phyloP scores from a whole-genome alignment of 108 stramenopile genomes.

The Chaetoceros muelleri region DNA sequence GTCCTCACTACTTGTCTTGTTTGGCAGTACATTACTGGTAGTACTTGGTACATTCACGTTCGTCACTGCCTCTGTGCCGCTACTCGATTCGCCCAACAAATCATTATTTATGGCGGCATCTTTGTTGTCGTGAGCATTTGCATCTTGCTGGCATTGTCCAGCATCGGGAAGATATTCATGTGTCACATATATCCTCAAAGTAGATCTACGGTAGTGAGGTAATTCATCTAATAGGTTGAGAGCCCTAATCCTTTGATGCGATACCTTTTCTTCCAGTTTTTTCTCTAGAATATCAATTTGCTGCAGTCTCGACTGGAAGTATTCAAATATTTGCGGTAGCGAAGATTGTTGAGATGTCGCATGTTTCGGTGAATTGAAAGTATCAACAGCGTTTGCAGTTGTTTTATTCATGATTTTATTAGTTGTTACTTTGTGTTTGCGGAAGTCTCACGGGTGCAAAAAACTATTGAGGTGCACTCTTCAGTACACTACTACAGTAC shows the following conservation, averaged over 20 bases:
- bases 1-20: neutral
- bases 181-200: conserved; percentile 54
- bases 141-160: conserved; percentile 8
- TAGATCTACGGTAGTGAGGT: conserved; percentile 38
- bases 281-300: conserved; percentile 53
- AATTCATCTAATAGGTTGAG: conserved; percentile 40
- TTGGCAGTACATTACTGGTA: neutral
- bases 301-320: neutral
- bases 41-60: neutral
- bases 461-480: no score
- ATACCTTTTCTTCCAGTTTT: conserved; percentile 38
- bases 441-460: no score
- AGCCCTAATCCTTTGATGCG: conserved; percentile 40
- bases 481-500: no score
- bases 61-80: neutral
- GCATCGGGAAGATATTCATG: no score
- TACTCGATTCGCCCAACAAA: neutral
- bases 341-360: no score
- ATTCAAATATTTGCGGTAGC: neutral
- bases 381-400: no score
- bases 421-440: no score
- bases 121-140: conserved; percentile 6
- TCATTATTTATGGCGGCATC: neutral
- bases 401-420: no score
- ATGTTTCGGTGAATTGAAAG: no score